These are phyloP conservation scores for Rubus parviflorus DNA, from an alignment of 306 rosid species.

Conservation along the genomic window DNA sequence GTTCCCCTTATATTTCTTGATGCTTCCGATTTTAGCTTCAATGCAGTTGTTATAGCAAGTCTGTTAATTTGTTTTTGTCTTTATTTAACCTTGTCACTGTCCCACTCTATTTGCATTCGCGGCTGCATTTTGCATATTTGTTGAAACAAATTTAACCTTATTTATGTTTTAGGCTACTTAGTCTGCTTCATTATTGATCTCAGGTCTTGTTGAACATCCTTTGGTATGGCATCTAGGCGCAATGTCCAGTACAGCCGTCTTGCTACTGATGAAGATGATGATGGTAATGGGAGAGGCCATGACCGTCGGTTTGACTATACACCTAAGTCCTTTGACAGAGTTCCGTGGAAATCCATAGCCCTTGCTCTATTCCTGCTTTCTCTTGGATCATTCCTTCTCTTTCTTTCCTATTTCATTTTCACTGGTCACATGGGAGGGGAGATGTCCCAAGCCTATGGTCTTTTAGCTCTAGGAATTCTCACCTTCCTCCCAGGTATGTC, in stretches of 20 bases:
- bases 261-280: slow-evolving; percentile 51
- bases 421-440: slow-evolving; percentile 98
- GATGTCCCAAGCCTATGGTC: slow-evolving; percentile 84
- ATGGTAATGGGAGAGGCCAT: slow-evolving; percentile 35
- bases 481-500: slow-evolving; percentile 90
- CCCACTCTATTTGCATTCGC: background rate
- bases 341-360: slow-evolving; percentile 93
- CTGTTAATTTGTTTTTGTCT: background rate
- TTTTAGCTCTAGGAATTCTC: slow-evolving; percentile 74
- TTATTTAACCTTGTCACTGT: background rate
- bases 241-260: slow-evolving; percentile 58
- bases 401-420: slow-evolving; percentile 80
- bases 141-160: background rate
- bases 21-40: background rate
- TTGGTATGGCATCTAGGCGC: slow-evolving; percentile 71
- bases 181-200: slow-evolving; percentile 14
- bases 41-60: background rate
- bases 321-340: slow-evolving; percentile 69
- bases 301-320: slow-evolving; percentile 91
- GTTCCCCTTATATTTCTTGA: background rate
- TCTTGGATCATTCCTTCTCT: slow-evolving; percentile 71
- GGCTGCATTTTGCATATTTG: background rate
- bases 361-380: slow-evolving; percentile 78
- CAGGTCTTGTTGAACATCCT: slow-evolving; percentile 8
- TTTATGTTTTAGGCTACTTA: slow-evolving; percentile 11